phyloP scores from a whole-genome alignment of 768 basidiomycete genomes.

The Lentinula boryana region DNA sequence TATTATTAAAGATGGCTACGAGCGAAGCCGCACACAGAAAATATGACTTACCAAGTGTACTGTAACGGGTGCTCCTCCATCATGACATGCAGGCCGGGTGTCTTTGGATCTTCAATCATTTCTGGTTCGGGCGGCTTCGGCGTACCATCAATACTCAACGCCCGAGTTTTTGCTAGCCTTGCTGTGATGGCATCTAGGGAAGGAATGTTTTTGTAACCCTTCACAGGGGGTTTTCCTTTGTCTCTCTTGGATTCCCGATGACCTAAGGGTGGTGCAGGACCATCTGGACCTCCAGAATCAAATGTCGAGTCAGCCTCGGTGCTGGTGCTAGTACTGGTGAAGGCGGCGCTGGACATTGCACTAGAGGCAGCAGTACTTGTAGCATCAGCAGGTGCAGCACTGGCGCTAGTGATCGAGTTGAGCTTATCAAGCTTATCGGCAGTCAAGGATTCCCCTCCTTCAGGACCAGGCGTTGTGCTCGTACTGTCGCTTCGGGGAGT shows the following conservation, averaged over 20 bases:
- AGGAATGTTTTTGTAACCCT: constrained; percentile 86
- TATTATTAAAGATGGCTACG: too few relatives aligned
- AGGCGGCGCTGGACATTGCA: background rate
- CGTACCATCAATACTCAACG: constrained; percentile 59
- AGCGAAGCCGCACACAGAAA: background rate
- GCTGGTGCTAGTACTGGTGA: background rate
- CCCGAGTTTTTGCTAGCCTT: constrained; percentile 63
- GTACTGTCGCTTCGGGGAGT: constrained; percentile 31
- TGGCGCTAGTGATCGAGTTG: constrained; percentile 41
- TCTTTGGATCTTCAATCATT: constrained; percentile 79
- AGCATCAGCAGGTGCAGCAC: constrained; percentile 12
- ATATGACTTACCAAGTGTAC: constrained; percentile 60
- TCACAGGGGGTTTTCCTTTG: constrained; percentile 23
- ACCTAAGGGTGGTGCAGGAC: constrained; percentile 9
- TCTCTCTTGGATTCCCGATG: constrained; percentile 18
- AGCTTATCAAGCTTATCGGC: constrained; percentile 61
- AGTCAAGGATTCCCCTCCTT: constrained; percentile 52
- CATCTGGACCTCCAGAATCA: constrained; percentile 3
- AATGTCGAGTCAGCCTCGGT: background rate
- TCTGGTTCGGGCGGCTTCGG: constrained; percentile 70
- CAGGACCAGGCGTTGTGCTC: constrained; percentile 25
- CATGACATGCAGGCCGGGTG: constrained; percentile 64
- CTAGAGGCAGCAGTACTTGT: background rate
- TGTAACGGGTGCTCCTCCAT: constrained; percentile 83
- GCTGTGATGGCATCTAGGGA: constrained; percentile 82